Percentiles rank a stretch among this genome's conserved stretches.
phyloP scores from a whole-genome alignment of 2,329 filamentous ascomycete genomes.

The Lasiodiplodia sp. region DNA sequence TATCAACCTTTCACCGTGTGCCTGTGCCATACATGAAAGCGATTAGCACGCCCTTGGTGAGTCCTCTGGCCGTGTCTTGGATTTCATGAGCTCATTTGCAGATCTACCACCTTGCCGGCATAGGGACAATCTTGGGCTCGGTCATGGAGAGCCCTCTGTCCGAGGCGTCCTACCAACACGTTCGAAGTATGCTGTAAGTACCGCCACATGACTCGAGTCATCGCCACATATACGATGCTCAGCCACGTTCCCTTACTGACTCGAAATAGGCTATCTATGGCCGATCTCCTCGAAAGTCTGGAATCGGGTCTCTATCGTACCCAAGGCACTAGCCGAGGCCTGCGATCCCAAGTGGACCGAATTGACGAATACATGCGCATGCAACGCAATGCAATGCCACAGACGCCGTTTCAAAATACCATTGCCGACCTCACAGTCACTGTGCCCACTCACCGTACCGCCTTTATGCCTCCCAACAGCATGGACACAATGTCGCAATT shows the following conservation, averaged over 20 bases:
- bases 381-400: slow-evolving; percentile 33
- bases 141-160: slow-evolving; percentile 56
- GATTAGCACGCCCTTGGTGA: slow-evolving; percentile 55
- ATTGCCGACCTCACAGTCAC: slow-evolving; percentile 29
- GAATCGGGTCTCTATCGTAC: slow-evolving; percentile 52
- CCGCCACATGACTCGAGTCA: not conserved
- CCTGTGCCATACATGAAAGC: slow-evolving; percentile 55
- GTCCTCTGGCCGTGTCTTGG: not conserved
- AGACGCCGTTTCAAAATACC: slow-evolving; percentile 32
- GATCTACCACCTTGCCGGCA: slow-evolving; percentile 58
- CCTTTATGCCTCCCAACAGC: slow-evolving; percentile 5
- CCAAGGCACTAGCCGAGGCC: slow-evolving; percentile 49
- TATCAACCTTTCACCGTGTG: slow-evolving; percentile 53
- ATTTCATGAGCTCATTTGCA: not conserved
- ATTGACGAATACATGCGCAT: slow-evolving; percentile 55
- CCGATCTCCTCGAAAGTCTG: slow-evolving; percentile 54
- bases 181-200: slow-evolving; percentile 50
- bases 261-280: slow-evolving; percentile 43
- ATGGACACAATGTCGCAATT: slow-evolving; percentile 37
- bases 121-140: slow-evolving; percentile 58
- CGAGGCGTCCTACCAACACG: slow-evolving; percentile 51
- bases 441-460: slow-evolving; percentile 3
- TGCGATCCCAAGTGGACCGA: slow-evolving; percentile 51
- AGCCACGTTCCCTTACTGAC: not conserved
- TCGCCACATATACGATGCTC: not conserved